Conservation (phyloP, 768 basidiomycete species). For the Mrakia hoshinonis region DNA sequence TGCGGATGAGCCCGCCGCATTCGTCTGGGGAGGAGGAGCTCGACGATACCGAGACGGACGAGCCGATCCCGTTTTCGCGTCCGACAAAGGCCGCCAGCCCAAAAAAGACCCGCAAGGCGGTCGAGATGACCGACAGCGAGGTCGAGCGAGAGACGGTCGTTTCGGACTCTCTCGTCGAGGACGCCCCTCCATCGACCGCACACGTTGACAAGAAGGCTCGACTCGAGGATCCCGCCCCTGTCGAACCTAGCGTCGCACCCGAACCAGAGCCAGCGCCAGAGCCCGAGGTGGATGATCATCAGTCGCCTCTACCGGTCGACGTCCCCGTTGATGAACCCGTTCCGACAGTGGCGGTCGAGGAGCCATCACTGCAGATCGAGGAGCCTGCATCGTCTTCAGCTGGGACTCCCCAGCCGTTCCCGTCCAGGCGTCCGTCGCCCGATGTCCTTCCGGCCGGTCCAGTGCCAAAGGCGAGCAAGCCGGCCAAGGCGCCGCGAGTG, state of each 20-base stretch:
- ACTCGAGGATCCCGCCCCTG: not conserved
- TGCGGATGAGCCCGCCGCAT: not conserved
- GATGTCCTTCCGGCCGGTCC: not conserved
- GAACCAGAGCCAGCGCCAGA: not conserved
- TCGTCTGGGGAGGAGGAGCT: conserved; percentile 14
- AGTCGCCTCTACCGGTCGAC: too few relatives aligned
- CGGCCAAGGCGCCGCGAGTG: not conserved
- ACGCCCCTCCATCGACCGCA: not conserved
- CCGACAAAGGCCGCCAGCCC: not conserved
- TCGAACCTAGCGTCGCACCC: not conserved
- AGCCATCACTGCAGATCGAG: too few relatives aligned
- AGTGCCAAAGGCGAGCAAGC: not conserved
- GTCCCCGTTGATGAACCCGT: too few relatives aligned
- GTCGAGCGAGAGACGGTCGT: not conserved
- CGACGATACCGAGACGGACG: not conserved
- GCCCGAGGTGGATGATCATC: too few relatives aligned
- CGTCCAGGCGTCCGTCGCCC: not conserved
- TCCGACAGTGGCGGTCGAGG: too few relatives aligned
- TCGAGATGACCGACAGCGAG: conserved; percentile 10
- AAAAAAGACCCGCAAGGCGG: not conserved
- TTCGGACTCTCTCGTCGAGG: not conserved
- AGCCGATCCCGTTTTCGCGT: not conserved
- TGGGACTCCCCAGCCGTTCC: too few relatives aligned
- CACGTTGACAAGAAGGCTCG: not conserved
- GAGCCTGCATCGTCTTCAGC: too few relatives aligned